Base-by-base conservation (phyloP, 139 green algal species). In the Chlamydomonas eustigma region DNA sequence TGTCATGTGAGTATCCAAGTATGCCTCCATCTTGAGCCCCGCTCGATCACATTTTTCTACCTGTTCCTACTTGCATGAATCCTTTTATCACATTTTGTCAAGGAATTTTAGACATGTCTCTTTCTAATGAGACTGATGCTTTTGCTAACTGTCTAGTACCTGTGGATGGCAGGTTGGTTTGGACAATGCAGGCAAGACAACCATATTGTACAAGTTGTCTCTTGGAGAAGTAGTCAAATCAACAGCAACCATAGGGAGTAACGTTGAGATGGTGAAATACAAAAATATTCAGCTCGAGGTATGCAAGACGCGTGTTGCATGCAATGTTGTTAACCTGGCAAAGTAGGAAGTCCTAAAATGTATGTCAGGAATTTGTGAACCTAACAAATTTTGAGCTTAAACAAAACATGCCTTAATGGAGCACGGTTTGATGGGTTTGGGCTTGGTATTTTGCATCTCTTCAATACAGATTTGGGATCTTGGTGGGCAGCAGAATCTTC, bases 131-230 rank as follows among this genome's bases (percentile, higher is more conserved):
- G 58, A 32, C 6, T 70, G 58, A 70, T 22, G 58, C 58, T 70
- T 6, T 5, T 70, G 25, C 18, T 35, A 70, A 37, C 6, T 18
- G 28, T 35, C 22, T 70, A 70, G 18, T 28, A 34, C 34, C 25
- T 28, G 28, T 35, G 58, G 25, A 70, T 35, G 8, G 25, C 18
- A 90, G 86, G 89, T 96, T 50, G 94, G 94, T 1, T 77, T 98
- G 51, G 94, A 98, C 78, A 96, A 96, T 71, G 94, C 94, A 1
- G 94, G 94, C 8, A 98, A 98, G 80, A 98, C 94, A 2, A 98
- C 94, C 2, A 93, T 90, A 2, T 78, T 98, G 63, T 98, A 97
- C 82, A 91, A 93, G 50, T 83, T 98, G 50, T 85, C 93, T 64
- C 74, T 98, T 28, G 93, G 93, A 0, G 88, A 98, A 75, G 85